Conservation (phyloP, 495 filamentous ascomycete species). For the Penicillium paradoxum region DNA sequence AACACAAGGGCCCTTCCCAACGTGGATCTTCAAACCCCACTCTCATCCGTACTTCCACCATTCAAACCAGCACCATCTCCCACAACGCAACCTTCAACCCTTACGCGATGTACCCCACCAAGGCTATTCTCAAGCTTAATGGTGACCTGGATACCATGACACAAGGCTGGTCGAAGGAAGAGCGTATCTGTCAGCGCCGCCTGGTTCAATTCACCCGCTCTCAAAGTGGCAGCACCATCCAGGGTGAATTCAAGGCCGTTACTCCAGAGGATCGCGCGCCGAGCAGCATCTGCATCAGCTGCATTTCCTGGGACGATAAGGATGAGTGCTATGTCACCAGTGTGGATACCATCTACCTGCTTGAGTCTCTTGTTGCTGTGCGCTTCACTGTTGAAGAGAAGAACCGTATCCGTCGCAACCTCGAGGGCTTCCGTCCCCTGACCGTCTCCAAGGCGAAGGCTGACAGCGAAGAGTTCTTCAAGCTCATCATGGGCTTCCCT, state of each 20-base stretch:
- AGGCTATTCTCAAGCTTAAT: slow-evolving; percentile 77
- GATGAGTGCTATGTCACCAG: slow-evolving; percentile 87
- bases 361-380: slow-evolving; percentile 79
- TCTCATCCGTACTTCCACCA: slow-evolving; percentile 78
- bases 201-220: slow-evolving; percentile 80
- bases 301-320: slow-evolving; percentile 90
- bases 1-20: slow-evolving; percentile 39
- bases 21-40: slow-evolving; percentile 52
- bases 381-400: slow-evolving; percentile 94
- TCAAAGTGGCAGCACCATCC: slow-evolving; percentile 70
- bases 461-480: slow-evolving; percentile 95
- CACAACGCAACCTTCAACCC: slow-evolving; percentile 62
- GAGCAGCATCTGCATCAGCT: slow-evolving; percentile 81
- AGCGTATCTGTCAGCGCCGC: slow-evolving; percentile 68
- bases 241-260: slow-evolving; percentile 66
- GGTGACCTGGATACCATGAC: slow-evolving; percentile 81
- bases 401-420: slow-evolving; percentile 91
- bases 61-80: slow-evolving; percentile 50
- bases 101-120: slow-evolving; percentile 78
- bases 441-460: slow-evolving; percentile 89
- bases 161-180: slow-evolving; percentile 72
- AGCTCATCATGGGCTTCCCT: slow-evolving; percentile 96
- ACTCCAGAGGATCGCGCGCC: slow-evolving; percentile 60
- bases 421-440: slow-evolving; percentile 83
- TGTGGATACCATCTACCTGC: slow-evolving; percentile 89